Conservation (phyloP, 2,329 filamentous ascomycete species). For the Aspergillus niger region DNA sequence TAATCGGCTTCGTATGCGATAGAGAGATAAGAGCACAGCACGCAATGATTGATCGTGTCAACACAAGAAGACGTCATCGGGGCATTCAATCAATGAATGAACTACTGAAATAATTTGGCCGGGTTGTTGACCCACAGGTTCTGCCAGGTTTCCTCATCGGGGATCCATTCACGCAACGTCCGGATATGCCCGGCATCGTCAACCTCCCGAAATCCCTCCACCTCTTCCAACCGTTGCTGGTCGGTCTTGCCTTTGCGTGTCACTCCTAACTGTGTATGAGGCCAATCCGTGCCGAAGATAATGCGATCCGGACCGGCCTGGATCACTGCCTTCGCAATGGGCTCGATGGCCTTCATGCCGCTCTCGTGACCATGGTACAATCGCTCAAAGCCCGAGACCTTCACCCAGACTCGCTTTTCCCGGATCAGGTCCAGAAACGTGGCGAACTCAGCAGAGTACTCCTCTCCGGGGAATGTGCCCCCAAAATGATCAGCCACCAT, state of each 20-base stretch:
- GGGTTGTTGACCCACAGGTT: not conserved
- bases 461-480: not conserved
- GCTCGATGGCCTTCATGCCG: not conserved
- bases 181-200: not conserved
- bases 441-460: not conserved
- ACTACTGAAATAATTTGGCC: not conserved
- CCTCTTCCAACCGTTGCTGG: not conserved
- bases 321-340: not conserved
- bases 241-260: not conserved
- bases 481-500: conserved; percentile 3
- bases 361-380: not conserved
- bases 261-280: not conserved
- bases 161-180: not conserved
- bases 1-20: not conserved
- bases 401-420: not conserved
- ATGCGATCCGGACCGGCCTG: not conserved
- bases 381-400: not conserved
- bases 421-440: conserved; percentile 1
- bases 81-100: not conserved
- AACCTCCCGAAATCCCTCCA: not conserved
- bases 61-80: not conserved
- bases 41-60: not conserved
- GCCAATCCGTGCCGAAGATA: not conserved
- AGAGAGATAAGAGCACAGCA: not conserved
- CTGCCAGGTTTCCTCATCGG: not conserved